Percentiles rank a stretch among this genome's conserved stretches.
These are phyloP conservation scores for Aspergillus ostianus DNA, from an alignment of 495 filamentous ascomycete genomes.

Conservation along the genomic window DNA sequence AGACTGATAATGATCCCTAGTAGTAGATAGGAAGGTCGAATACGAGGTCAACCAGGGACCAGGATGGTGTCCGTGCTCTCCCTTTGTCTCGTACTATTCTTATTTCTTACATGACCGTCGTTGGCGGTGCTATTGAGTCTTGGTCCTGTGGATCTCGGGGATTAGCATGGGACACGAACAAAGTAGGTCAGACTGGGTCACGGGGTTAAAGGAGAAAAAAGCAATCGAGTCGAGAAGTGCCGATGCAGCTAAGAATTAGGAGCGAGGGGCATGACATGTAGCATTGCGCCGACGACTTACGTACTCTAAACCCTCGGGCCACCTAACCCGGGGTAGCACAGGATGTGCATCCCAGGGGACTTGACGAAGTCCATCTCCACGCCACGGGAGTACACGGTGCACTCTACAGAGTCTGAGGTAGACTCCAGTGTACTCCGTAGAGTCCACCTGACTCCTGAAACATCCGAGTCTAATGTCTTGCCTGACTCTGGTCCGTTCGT, in stretches of 20 bases:
- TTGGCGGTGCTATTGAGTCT: background rate
- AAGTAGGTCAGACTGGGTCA: background rate
- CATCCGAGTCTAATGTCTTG: constrained; percentile 1
- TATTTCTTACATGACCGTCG: too few relatives aligned
- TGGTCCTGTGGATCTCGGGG: background rate
- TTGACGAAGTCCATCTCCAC: background rate
- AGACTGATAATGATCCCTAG: background rate
- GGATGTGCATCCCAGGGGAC: background rate
- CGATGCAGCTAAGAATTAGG: too few relatives aligned
- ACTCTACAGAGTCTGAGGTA: background rate
- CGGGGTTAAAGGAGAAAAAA: background rate
- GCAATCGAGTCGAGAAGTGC: too few relatives aligned
- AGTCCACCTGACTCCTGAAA: constrained; percentile 9
- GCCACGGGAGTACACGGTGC: background rate
- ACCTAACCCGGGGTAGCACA: background rate
- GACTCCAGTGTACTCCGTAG: too few relatives aligned
- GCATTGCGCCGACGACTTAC: background rate
- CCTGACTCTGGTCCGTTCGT: background rate
- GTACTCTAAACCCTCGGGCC: constrained; percentile 2
- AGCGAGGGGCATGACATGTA: background rate
- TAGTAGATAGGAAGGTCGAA: background rate
- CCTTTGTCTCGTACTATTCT: background rate
- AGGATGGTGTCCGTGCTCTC: background rate
- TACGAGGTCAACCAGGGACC: background rate
- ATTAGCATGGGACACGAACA: background rate